Conservation (phyloP, 2,329 filamentous ascomycete genomes). For the Alternaria sp. region DNA sequence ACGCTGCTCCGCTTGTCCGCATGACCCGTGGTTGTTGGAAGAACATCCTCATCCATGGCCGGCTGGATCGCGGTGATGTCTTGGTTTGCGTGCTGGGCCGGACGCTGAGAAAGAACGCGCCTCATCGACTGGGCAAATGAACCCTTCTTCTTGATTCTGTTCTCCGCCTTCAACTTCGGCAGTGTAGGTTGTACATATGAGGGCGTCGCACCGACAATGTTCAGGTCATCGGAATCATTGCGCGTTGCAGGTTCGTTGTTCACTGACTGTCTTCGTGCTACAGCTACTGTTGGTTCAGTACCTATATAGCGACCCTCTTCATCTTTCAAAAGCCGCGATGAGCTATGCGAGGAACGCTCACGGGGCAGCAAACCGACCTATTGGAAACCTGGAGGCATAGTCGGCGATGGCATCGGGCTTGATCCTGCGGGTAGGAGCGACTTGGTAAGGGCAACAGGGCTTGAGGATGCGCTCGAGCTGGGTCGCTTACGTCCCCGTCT, state of each 20-base stretch:
- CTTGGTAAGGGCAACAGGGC: not conserved
- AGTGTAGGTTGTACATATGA: not conserved
- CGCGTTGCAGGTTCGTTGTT: fast-evolving
- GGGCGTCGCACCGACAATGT: not conserved
- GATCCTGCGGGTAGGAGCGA: not conserved
- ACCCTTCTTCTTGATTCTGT: not conserved
- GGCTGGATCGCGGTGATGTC: not conserved
- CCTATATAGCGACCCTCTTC: not conserved
- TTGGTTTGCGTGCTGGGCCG: not conserved
- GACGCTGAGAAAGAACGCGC: not conserved
- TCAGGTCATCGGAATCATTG: not conserved
- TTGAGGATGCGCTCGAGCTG: not conserved
- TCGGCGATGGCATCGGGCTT: conserved; percentile 5
- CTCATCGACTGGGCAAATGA: not conserved
- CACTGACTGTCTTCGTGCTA: fast-evolving
- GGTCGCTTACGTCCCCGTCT: too few relatives aligned
- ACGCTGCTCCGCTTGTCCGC: not conserved
- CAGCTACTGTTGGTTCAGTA: not conserved
- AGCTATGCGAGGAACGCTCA: conserved; percentile 5
- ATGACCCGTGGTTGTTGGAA: not conserved
- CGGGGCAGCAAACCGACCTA: conserved; percentile 16
- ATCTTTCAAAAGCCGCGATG: not conserved
- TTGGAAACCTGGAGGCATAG: conserved; percentile 14
- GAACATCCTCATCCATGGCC: not conserved
- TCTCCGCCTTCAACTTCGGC: not conserved